Evolutionary conservation across 805 yeast genomes (phyloP), one percentile per base, ranked within the genome.

Genomic region (Ogataea ganodermae): DNA sequence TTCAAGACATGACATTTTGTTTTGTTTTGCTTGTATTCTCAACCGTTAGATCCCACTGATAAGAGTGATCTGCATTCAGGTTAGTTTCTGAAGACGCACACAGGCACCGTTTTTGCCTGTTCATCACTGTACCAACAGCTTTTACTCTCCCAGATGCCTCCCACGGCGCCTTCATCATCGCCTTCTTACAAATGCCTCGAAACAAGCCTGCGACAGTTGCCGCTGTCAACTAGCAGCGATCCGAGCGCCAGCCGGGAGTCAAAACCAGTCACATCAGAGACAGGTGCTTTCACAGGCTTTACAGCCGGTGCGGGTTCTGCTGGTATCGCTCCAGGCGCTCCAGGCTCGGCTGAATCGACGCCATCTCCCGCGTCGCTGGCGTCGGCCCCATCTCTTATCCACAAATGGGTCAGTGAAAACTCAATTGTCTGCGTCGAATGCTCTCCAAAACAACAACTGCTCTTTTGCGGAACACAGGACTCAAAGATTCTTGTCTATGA

Each of bases 381-480:
- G 8, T 30, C 33, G 8, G 33, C 33, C 14, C 60, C 60, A 3
- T 17, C 37, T 5, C 30, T 56, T 24, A 52, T 56, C 6, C 97
- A 92, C 63, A 74, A 78, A 58, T 92, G 98, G 98, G 75, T 79
- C 22, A 83, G 81, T 52, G 68, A 76, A 1, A 82, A 80, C 56
- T 84, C 96, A 1, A 83, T 91, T 14, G 75, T 94, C 6, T 84
- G 96, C 41, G 79, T 82, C 3, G 76, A 79, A 6, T 75, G 86
- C 7, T 81, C 86, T 18, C 86, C 88, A 0, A 64, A 66, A 22
- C 71, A 74, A 48, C 75, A 75, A 27, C 65, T 85, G 6, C 54
- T 92, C 4, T 86, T 88, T 62, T 94, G 96, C 46, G 99, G 99
- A 8, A 89, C 97, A 1, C 96, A 91, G 55, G 88, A 87, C 58